Percentiles rank a stretch among this genome's conserved stretches.
phyloP scores from a whole-genome alignment of 164 flowering plant species.

The Cinnamomum chago region DNA sequence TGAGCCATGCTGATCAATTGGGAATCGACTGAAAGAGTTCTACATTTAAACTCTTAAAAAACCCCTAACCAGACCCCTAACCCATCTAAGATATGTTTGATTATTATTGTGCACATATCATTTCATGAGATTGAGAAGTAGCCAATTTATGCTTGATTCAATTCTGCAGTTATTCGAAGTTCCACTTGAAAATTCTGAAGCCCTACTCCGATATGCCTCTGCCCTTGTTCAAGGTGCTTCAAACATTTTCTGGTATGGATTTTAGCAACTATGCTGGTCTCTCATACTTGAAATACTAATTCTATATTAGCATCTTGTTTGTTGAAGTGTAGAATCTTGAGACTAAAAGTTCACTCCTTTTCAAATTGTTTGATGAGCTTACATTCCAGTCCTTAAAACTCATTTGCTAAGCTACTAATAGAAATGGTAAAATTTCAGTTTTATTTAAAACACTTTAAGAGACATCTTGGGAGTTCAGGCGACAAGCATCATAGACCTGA shows the following conservation, averaged over 20 bases:
- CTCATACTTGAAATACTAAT: background rate
- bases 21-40: too few relatives aligned
- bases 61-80: too few relatives aligned
- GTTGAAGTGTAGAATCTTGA: background rate
- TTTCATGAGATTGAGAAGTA: background rate
- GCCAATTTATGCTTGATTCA: conserved; percentile 2
- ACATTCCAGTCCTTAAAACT: background rate
- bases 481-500: too few relatives aligned
- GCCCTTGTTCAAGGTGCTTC: conserved; percentile 98
- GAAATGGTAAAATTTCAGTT: too few relatives aligned
- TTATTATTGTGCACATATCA: background rate
- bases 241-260: conserved; percentile 90
- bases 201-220: conserved; percentile 81
- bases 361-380: background rate
- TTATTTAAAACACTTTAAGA: too few relatives aligned
- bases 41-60: too few relatives aligned
- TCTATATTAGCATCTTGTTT: background rate
- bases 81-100: too few relatives aligned
- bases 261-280: background rate
- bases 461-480: too few relatives aligned
- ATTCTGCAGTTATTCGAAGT: conserved; percentile 83
- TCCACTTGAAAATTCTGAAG: conserved; percentile 68
- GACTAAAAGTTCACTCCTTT: background rate
- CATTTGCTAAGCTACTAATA: background rate
- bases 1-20: too few relatives aligned